A percentile compares a stretch with the other conserved stretches of the same genome.
phyloP scores from a whole-genome alignment of 2,329 filamentous ascomycete genomes.

The Colletotrichum limetticola region DNA sequence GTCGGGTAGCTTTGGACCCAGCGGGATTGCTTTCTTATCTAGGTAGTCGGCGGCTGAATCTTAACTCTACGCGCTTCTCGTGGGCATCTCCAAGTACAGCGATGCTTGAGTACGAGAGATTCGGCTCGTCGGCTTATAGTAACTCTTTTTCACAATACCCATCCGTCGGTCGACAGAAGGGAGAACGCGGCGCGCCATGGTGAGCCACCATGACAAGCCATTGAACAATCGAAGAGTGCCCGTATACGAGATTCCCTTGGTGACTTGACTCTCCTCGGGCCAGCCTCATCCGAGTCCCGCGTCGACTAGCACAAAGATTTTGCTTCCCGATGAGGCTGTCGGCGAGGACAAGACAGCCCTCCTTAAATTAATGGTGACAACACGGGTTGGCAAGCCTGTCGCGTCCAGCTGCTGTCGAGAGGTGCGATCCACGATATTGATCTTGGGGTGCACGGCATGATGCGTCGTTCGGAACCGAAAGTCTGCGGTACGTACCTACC shows the following conservation, averaged over 20 bases:
- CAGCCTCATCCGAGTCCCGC: neutral
- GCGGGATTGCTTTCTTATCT: neutral
- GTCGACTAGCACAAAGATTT: neutral
- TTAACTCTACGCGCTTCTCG: neutral
- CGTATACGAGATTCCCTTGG: neutral
- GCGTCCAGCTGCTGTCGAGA: neutral
- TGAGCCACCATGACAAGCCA: neutral
- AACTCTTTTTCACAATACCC: neutral
- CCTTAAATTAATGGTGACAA: neutral
- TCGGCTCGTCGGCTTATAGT: neutral
- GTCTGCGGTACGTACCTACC: neutral
- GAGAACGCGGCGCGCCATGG: neutral
- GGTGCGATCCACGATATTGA: neutral
- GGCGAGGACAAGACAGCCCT: neutral
- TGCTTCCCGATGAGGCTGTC: slow-evolving; percentile 2
- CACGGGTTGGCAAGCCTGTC: neutral
- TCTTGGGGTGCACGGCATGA: slow-evolving; percentile 17
- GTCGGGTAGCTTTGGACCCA: neutral
- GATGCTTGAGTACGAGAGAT: neutral
- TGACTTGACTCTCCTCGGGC: neutral
- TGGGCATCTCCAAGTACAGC: neutral
- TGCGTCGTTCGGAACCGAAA: neutral
- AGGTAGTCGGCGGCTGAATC: neutral
- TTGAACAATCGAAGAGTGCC: neutral
- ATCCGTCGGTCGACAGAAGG: neutral